Conservation (phyloP, 2,329 filamentous ascomycete genomes). For the Fusarium continuum region DNA sequence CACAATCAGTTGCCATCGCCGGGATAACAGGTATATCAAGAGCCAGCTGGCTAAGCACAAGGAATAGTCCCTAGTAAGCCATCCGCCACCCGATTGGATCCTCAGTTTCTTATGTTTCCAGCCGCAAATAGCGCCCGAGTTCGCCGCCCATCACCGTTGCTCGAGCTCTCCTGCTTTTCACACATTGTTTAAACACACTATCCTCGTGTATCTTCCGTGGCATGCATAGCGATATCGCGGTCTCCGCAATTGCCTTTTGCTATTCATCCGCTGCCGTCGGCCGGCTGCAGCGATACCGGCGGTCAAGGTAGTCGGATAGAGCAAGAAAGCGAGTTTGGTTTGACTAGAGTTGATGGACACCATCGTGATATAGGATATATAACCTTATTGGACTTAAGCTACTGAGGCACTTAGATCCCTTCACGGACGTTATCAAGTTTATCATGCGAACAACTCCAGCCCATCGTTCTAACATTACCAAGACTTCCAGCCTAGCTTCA, state of each 20-base stretch:
- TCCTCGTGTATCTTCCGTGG: neutral
- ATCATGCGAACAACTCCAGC: no score
- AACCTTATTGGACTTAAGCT: no score
- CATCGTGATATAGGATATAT: no score
- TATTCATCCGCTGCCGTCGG: neutral
- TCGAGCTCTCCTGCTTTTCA: neutral
- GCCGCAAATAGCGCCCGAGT: constrained; percentile 1
- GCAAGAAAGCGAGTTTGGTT: no score
- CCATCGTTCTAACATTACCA: no score
- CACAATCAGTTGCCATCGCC: neutral
- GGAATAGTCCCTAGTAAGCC: neutral
- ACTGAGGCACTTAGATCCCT: no score
- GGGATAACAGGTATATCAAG: constrained; percentile 1
- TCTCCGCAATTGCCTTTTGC: neutral
- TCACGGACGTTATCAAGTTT: no score
- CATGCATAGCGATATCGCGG: neutral
- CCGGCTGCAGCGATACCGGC: neutral
- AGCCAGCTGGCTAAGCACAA: neutral
- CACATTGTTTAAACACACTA: neutral
- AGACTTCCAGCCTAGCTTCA: no score
- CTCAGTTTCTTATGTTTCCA: constrained; percentile 8
- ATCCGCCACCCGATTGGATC: constrained; percentile 10
- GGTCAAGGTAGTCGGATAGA: neutral
- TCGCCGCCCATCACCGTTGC: neutral
- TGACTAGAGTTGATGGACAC: no score